phyloP scores from a whole-genome alignment of 768 basidiomycete species.

The Russula virescens region DNA sequence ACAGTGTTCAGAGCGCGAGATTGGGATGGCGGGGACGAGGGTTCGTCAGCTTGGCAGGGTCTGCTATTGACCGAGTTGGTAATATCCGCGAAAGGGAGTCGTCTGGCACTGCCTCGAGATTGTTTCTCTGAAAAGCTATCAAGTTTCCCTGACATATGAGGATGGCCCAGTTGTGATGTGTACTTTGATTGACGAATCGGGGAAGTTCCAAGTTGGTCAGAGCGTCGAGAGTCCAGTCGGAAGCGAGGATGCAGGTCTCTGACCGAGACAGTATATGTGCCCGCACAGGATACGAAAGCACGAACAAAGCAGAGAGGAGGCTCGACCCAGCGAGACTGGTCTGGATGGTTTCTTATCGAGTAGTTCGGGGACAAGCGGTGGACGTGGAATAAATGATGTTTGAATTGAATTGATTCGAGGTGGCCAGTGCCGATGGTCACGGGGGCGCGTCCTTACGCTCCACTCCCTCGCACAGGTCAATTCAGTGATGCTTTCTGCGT shows the following conservation, averaged over 20 bases:
- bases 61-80: conserved; percentile 8
- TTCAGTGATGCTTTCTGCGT: neutral
- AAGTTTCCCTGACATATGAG: conserved; percentile 4
- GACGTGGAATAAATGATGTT: neutral
- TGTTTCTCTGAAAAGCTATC: neutral
- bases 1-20: neutral
- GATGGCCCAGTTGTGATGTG: neutral
- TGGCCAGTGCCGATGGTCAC: neutral
- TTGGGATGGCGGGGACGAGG: neutral
- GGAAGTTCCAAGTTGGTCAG: neutral
- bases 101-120: neutral
- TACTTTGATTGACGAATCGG: neutral
- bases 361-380: neutral
- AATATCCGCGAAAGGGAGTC: conserved; percentile 22
- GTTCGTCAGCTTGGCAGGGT: neutral
- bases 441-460: neutral
- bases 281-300: conserved; percentile 20
- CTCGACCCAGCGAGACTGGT: conserved; percentile 16
- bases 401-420: neutral
- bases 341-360: neutral
- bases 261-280: conserved; percentile 6
- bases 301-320: conserved; percentile 5
- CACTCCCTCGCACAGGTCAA: neutral
- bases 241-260: neutral
- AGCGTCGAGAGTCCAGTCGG: neutral